phyloP scores from a whole-genome alignment of 2,329 filamentous ascomycete genomes.

The Penicillium sp. region DNA sequence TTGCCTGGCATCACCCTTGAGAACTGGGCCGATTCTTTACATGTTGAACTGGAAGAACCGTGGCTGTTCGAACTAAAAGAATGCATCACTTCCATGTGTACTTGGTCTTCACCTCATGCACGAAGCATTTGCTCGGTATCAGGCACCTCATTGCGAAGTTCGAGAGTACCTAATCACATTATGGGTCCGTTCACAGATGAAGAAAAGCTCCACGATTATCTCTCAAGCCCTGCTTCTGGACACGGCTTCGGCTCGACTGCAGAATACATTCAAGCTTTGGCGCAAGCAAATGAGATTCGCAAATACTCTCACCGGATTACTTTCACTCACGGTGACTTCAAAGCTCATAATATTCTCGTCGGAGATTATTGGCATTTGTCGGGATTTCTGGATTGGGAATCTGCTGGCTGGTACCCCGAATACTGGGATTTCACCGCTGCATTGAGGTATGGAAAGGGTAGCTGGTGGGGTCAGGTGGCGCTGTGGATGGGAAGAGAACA shows the following conservation, averaged over 20 bases:
- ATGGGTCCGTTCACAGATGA: slow-evolving; percentile 35
- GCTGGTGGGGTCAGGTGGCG: slow-evolving; percentile 31
- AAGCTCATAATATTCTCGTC: slow-evolving; percentile 23
- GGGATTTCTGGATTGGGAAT: slow-evolving; percentile 13
- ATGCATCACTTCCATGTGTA: slow-evolving; percentile 38
- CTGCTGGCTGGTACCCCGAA: slow-evolving; percentile 12
- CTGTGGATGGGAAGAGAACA: slow-evolving; percentile 24
- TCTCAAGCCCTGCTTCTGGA: slow-evolving; percentile 28
- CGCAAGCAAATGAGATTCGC: slow-evolving; percentile 19
- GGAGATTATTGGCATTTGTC: slow-evolving; percentile 17
- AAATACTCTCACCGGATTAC: slow-evolving; percentile 6
- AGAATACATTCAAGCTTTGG: slow-evolving; percentile 29
- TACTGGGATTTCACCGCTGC: slow-evolving; percentile 25
- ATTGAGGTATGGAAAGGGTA: slow-evolving; percentile 21
- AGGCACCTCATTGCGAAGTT: slow-evolving; percentile 32
- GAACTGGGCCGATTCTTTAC: slow-evolving; percentile 30
- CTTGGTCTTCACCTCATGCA: slow-evolving; percentile 32
- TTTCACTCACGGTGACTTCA: slow-evolving; percentile 27
- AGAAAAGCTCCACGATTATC: slow-evolving; percentile 31
- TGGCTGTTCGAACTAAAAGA: slow-evolving; percentile 38
- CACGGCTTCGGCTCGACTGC: slow-evolving; percentile 30
- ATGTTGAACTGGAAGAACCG: slow-evolving; percentile 30
- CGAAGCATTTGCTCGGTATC: slow-evolving; percentile 34
- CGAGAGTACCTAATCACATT: slow-evolving; percentile 35
- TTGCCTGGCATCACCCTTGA: slow-evolving; percentile 36